phyloP scores from a whole-genome alignment of 345 rosid genomes.

The Excoecaria cochinchinensis region DNA sequence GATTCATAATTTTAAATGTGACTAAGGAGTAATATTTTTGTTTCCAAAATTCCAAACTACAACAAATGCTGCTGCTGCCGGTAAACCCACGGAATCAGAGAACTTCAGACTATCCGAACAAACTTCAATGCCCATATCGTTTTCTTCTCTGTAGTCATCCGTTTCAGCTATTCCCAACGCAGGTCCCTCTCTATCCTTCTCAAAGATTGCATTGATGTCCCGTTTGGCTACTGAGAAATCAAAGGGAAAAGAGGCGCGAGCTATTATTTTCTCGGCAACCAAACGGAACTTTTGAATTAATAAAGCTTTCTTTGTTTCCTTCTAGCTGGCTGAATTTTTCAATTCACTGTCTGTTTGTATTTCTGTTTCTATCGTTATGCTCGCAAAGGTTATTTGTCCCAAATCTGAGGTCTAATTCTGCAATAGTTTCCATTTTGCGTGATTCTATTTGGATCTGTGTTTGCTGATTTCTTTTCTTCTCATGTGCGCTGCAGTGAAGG shows the following conservation, averaged over 20 bases:
- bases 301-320: neutral
- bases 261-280: neutral
- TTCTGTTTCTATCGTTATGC: neutral
- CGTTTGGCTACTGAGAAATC: neutral
- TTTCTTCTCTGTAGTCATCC: neutral
- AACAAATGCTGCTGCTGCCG: neutral
- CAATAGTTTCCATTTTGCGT: neutral
- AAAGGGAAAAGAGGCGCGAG: neutral
- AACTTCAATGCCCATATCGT: neutral
- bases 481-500: neutral
- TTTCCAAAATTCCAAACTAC: too few species aligned
- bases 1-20: too few species aligned
- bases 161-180: neutral
- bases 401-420: constrained; percentile 2
- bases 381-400: neutral
- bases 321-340: neutral
- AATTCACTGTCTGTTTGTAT: neutral
- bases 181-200: neutral
- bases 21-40: too few species aligned
- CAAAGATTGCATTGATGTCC: too few species aligned
- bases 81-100: neutral
- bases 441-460: neutral
- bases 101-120: neutral
- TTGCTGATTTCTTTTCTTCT: neutral
- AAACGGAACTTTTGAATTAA: neutral